Evolutionary conservation across 2,329 filamentous ascomycete species (phyloP).

Genomic region (Fusarium ramigenum): DNA sequence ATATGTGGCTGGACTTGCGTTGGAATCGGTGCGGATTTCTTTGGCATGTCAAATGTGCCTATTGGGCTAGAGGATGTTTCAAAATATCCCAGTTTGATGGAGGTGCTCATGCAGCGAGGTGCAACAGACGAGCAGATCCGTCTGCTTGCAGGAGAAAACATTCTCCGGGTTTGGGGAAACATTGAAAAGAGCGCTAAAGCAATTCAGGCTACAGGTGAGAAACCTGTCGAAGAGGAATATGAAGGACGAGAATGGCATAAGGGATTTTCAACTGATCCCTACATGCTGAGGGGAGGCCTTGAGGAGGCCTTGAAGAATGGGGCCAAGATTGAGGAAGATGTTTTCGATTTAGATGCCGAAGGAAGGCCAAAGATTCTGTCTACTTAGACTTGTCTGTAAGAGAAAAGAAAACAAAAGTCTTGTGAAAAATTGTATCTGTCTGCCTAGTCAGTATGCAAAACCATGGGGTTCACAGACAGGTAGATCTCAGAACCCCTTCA

Average conservation of each 20-base stretch:
- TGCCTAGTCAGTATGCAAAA: neutral
- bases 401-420: neutral
- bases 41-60: constrained; percentile 45
- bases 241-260: constrained; percentile 43
- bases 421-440: neutral
- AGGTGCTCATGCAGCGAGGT: constrained; percentile 44
- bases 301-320: constrained; percentile 22
- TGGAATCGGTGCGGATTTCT: constrained; percentile 51
- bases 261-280: constrained; percentile 38
- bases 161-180: constrained; percentile 43
- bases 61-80: constrained; percentile 47
- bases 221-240: constrained; percentile 45
- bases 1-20: constrained; percentile 50
- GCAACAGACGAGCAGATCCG: constrained; percentile 44
- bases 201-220: constrained; percentile 32
- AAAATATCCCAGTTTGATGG: constrained; percentile 48
- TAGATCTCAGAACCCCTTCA: neutral
- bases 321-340: constrained; percentile 7
- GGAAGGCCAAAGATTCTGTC: neutral
- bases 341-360: constrained; percentile 3
- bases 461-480: neutral
- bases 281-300: constrained; percentile 35
- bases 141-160: constrained; percentile 43
- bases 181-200: constrained; percentile 42
- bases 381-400: neutral